Evolutionary conservation across 495 filamentous ascomycete species (phyloP).

Genomic region (Trichodelitschia bisporula): DNA sequence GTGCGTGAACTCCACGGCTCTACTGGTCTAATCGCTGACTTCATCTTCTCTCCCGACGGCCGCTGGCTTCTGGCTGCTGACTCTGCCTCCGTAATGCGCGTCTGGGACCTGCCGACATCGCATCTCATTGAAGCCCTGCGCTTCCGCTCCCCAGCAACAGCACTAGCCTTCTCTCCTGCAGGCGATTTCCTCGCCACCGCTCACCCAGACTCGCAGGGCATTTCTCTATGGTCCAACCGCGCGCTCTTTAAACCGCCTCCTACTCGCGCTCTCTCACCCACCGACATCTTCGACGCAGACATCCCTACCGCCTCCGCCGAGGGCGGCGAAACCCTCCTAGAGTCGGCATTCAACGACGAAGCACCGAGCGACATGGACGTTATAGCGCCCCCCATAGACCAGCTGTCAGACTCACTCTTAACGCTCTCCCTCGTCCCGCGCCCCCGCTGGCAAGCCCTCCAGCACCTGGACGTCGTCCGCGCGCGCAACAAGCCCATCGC

Average conservation of each 20-base stretch:
- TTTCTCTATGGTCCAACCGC: conserved; percentile 81
- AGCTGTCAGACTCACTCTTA: conserved; percentile 55
- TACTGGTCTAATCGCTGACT: conserved; percentile 8
- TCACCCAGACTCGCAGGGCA: conserved; percentile 59
- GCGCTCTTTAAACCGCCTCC: conserved; percentile 73
- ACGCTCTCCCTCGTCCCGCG: conserved; percentile 76
- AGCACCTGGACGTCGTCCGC: conserved; percentile 75
- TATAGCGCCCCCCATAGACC: conserved; percentile 31
- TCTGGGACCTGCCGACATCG: conserved; percentile 91
- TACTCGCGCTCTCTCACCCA: conserved; percentile 42
- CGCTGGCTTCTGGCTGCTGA: conserved; percentile 82
- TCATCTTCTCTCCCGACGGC: conserved; percentile 72
- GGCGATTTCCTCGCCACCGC: conserved; percentile 85
- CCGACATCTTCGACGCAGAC: conserved; percentile 9
- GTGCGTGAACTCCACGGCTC: conserved; percentile 83
- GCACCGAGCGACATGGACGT: conserved; percentile 17
- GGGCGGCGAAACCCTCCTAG: too few species aligned
- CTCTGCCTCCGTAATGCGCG: conserved; percentile 47
- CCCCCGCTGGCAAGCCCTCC: conserved; percentile 74
- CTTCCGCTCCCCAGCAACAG: conserved; percentile 47
- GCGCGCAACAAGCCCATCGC: conserved; percentile 87
- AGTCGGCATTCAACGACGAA: too few species aligned
- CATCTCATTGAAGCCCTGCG: conserved; percentile 81
- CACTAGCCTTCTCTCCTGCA: conserved; percentile 65
- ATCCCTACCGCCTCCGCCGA: conserved; percentile 70